Base-by-base conservation (phyloP, 2,329 filamentous ascomycete genomes). In the Ceratocystis harringtonii region DNA sequence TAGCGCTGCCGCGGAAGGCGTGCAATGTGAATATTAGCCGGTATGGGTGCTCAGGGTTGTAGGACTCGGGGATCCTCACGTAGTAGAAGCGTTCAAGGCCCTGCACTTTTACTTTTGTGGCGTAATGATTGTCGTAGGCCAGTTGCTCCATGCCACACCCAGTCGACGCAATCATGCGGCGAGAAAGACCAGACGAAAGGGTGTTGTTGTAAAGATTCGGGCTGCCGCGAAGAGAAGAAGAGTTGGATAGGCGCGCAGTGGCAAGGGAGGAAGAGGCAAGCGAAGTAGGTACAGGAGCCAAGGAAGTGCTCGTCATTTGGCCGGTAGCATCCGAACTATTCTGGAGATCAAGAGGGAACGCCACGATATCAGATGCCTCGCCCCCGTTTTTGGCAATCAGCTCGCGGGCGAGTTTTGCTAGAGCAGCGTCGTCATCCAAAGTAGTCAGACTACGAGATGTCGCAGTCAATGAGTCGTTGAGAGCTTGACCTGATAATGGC, bases 21-120 rank as follows among this genome's bases (percentile, higher is more conserved):
- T 79, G 77, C 43, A 74, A 70, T 25, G 72, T 73, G 68, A 78
- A 77, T 66, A 80, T 74, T 44, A 79, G 72, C 48, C 73, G 73
- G 69, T 78, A 75, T 1, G 73, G 71, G 28, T 71, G 72, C 67
- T 68, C 73, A 52, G 70, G 70, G 68, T 79, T 71, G 70, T 79
- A 79, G 70, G 74, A 72, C 25, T 71, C 70, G 3, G 76, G 76
- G 22, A 76, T 66, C 62, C 71, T 69, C 58, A 78, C 68, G 69
- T 74, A 73, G 69, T 74, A 77, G 66, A 74, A 69, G 7, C 76
- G 72, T 43, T 69, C 70, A 67, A 74, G 73, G 67, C 72, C 73
- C 65, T 76, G 75, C 63, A 78, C 72, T 8, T 69, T 73, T 63
- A 75, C 52, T 30, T 25, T 71, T 48, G 69, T 72, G 66, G 75